These are phyloP conservation scores for Eucalyptus curtisii DNA, from an alignment of 345 rosid genomes.

Conservation along the genomic window DNA sequence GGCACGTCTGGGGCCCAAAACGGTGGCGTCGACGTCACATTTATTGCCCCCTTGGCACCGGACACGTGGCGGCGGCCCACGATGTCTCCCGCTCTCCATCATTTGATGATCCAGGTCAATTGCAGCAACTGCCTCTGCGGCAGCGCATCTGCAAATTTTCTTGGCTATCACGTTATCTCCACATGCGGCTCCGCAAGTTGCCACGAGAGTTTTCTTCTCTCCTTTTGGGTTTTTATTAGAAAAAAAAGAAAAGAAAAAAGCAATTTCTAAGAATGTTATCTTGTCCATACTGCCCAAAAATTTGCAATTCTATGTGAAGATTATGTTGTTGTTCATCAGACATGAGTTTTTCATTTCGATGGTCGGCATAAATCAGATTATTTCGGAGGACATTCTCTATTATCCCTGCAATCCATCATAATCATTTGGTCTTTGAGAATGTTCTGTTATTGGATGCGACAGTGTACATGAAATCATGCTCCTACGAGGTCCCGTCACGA, in stretches of 20 bases:
- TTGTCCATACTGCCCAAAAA: background rate
- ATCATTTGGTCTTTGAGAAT: background rate
- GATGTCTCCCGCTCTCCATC: background rate
- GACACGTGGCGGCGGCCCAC: slow-evolving; percentile 1
- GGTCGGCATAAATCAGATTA: background rate
- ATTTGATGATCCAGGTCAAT: background rate
- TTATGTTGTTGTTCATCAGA: background rate
- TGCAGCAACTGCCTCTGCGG: background rate
- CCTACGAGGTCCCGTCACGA: background rate
- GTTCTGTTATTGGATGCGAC: background rate
- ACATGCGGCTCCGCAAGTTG: background rate
- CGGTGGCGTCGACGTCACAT: slow-evolving; percentile 5
- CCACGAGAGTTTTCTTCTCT: background rate
- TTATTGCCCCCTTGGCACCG: slow-evolving; percentile 5
- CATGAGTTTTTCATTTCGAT: background rate
- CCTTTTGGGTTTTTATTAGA: background rate
- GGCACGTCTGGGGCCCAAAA: background rate
- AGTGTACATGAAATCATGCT: background rate
- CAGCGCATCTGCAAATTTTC: background rate
- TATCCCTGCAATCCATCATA: background rate
- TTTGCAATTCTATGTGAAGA: background rate
- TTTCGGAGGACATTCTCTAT: no score
- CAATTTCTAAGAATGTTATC: background rate
- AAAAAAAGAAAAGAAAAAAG: background rate
- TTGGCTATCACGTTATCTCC: background rate